Conservation (phyloP, 176 grass and related monocot species). For the Luzula sylvatica region DNA sequence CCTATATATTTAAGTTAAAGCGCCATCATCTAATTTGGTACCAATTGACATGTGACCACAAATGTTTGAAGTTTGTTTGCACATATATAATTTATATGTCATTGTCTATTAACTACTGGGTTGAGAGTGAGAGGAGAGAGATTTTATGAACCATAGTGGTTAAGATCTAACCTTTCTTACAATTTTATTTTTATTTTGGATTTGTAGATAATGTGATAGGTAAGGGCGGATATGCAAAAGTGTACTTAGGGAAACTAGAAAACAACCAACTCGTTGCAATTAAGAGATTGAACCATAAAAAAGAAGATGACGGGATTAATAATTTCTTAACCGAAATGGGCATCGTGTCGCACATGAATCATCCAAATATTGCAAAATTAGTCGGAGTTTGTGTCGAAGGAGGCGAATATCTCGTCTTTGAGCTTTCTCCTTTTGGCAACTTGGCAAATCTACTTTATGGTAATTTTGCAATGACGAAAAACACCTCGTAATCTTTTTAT, state of each 20-base stretch:
- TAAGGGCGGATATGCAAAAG: conserved; percentile 50
- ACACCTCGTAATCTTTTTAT: background rate
- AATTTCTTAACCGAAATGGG: conserved; percentile 75
- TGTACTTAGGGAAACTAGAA: conserved; percentile 48
- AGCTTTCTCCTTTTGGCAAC: conserved; percentile 53
- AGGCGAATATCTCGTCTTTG: conserved; percentile 69
- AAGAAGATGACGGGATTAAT: conserved; percentile 17
- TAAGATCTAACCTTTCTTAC: background rate
- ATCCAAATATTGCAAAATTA: conserved; percentile 58
- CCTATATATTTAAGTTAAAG: conserved; percentile 3
- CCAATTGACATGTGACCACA: conserved; percentile 14
- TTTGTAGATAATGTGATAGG: conserved; percentile 49
- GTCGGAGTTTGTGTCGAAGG: conserved; percentile 61
- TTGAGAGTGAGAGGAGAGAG: background rate
- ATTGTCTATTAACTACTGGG: conserved; percentile 13
- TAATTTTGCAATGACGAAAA: conserved; percentile 12
- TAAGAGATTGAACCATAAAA: conserved; percentile 36
- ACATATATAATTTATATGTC: conserved; percentile 15
- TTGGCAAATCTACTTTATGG: conserved; percentile 49
- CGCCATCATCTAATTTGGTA: conserved; percentile 11
- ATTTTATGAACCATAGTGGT: background rate
- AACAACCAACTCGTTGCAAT: conserved; percentile 54
- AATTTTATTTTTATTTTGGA: background rate
- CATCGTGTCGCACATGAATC: conserved; percentile 45
- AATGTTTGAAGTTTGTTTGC: conserved; percentile 12